Conservation (phyloP, 1,284 basidiomycete species). For the Kalmanozyma brasiliensis region DNA sequence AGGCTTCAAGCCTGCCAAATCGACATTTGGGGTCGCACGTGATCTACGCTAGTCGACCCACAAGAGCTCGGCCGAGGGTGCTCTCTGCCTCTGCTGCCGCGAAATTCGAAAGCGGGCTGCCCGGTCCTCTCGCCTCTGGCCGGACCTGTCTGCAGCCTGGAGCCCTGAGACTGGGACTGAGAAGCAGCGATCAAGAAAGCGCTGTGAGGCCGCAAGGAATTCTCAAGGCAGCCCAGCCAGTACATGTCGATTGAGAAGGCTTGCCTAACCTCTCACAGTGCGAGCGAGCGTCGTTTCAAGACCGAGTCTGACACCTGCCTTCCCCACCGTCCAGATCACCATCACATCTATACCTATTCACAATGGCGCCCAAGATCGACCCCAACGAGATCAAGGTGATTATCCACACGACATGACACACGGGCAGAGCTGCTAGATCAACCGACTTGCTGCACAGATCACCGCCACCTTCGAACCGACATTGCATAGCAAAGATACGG, state of each 20-base stretch:
- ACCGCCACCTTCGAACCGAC: constrained; percentile 4
- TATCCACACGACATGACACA: constrained; percentile 15
- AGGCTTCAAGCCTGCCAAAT: too few species aligned
- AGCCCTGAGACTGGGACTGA: too few species aligned
- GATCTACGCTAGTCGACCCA: too few species aligned
- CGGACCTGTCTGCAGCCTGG: too few species aligned
- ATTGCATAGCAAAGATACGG: not conserved
- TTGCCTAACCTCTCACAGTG: too few species aligned
- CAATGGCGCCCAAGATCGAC: constrained; percentile 72
- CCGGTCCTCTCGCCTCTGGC: too few species aligned
- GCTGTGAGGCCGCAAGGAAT: not conserved
- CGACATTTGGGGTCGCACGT: not conserved
- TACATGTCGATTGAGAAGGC: constrained; percentile 1
- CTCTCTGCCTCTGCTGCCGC: too few species aligned
- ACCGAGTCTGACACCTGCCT: constrained; percentile 4
- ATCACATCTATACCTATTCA: constrained; percentile 43
- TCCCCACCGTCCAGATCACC: constrained; percentile 44
- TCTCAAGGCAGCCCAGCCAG: not conserved
- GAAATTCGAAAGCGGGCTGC: too few species aligned
- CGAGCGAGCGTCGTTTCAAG: constrained; percentile 8
- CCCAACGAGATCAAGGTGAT: constrained; percentile 85
- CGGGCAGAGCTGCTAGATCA: constrained; percentile 6
- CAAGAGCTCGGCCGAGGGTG: too few species aligned
- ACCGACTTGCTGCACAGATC: constrained; percentile 25
- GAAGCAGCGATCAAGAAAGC: not conserved